Evolutionary conservation across 2,329 filamentous ascomycete species (phyloP).

Genomic region (Westerdykella ornata): DNA sequence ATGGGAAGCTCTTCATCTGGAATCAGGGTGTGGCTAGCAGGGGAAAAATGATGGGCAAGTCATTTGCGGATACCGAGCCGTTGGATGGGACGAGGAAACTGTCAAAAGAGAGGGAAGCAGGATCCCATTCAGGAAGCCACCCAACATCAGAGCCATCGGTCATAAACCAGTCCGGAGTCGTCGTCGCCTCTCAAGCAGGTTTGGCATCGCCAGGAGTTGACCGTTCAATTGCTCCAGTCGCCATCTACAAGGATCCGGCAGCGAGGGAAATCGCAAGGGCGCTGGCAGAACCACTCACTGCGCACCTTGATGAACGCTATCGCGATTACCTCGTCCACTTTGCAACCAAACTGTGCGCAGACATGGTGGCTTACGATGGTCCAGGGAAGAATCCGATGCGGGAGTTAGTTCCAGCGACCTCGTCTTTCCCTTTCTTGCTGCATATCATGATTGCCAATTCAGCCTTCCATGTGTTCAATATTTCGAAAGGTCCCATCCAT

Average conservation of each 20-base stretch:
- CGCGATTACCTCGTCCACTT: constrained; percentile 46
- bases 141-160: background rate
- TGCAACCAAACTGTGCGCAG: constrained; percentile 48
- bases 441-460: constrained; percentile 45
- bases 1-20: constrained; percentile 57
- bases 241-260: background rate
- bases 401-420: constrained; percentile 43
- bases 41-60: constrained; percentile 50
- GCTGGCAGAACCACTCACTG: constrained; percentile 51
- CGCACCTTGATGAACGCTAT: constrained; percentile 45
- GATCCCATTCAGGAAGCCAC: background rate
- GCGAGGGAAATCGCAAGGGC: constrained; percentile 28
- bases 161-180: background rate
- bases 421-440: constrained; percentile 41
- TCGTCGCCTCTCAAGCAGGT: no score
- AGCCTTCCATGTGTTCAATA: constrained; percentile 43
- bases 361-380: constrained; percentile 47
- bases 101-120: constrained; percentile 5
- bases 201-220: background rate
- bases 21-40: constrained; percentile 48
- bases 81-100: background rate
- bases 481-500: constrained; percentile 31
- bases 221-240: background rate
- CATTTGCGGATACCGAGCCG: constrained; percentile 37
- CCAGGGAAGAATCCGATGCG: constrained; percentile 44